Evolutionary conservation across 169 alveolate genomes (phyloP).

Genomic region (Amoebophrya sp.): DNA sequence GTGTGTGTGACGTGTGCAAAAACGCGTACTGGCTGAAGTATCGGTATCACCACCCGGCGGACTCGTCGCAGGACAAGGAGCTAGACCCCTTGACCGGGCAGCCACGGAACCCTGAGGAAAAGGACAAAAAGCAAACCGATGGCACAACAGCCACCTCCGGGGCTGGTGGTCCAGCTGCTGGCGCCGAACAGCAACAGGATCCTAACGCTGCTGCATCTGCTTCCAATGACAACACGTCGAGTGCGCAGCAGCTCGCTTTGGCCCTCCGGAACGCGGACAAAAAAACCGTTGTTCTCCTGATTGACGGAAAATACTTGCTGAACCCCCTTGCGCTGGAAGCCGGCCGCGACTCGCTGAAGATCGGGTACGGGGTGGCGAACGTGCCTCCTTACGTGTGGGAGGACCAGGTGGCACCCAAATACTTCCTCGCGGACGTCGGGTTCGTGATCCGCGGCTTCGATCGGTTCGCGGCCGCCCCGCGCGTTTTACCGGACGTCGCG

Average conservation of each 20-base stretch:
- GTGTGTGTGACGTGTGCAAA: neutral
- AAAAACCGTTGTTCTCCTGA: neutral
- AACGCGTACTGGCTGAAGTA: neutral
- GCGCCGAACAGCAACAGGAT: neutral
- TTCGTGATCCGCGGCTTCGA: neutral
- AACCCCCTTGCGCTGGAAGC: neutral
- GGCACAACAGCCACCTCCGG: neutral
- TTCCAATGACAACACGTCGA: neutral
- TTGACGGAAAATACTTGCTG: neutral
- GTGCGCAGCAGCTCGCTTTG: neutral
- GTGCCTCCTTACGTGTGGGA: neutral
- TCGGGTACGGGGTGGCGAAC: neutral
- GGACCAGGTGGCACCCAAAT: neutral
- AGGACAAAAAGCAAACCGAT: neutral
- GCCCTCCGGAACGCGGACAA: neutral
- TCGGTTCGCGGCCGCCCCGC: neutral
- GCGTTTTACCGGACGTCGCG: neutral
- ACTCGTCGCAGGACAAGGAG: neutral
- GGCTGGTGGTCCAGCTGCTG: neutral
- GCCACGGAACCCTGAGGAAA: neutral
- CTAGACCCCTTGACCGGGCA: neutral
- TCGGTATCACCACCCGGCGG: neutral
- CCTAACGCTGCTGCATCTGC: neutral
- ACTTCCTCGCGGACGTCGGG: neutral
- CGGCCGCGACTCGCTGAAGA: neutral